These are phyloP conservation scores for Chlorella variabilis DNA, from an alignment of 163 green algal species.

Conservation along the genomic window DNA sequence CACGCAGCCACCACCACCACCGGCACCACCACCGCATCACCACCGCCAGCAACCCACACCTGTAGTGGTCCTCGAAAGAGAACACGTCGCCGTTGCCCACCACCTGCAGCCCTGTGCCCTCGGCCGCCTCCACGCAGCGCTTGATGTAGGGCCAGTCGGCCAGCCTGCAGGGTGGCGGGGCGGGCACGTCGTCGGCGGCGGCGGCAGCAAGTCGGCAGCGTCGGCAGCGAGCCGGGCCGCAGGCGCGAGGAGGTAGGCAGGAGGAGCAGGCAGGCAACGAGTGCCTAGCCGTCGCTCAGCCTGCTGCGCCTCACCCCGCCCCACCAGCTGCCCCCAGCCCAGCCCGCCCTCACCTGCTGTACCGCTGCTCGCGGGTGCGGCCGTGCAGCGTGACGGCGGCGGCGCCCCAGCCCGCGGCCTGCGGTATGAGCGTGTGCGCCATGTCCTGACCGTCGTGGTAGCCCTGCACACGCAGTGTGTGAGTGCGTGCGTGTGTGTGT, in stretches of 20 bases:
- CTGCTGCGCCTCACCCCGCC: too few species aligned
- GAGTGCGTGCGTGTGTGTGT: background rate
- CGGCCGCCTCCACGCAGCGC: slow-evolving; percentile 35
- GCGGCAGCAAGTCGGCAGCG: too few species aligned
- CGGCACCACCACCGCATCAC: background rate
- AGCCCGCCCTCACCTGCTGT: slow-evolving; percentile 32
- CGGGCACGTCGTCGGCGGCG: too few species aligned
- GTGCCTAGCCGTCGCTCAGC: too few species aligned
- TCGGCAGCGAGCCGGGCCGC: too few species aligned
- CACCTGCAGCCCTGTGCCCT: slow-evolving; percentile 71
- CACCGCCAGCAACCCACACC: too few species aligned
- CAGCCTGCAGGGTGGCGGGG: slow-evolving; percentile 38
- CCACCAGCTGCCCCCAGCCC: too few species aligned
- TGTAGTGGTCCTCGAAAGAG: slow-evolving; percentile 83
- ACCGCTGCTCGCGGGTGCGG: slow-evolving; percentile 90
- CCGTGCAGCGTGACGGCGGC: slow-evolving; percentile 94
- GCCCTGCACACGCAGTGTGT: slow-evolving; percentile 52
- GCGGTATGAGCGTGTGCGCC: slow-evolving; percentile 84
- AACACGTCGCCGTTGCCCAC: slow-evolving; percentile 97
- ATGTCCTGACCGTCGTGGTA: slow-evolving; percentile 83
- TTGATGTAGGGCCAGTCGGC: slow-evolving; percentile 96
- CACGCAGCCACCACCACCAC: too few species aligned
- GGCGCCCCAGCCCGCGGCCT: slow-evolving; percentile 76
- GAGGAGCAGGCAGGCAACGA: too few species aligned
- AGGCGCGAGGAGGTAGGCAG: too few species aligned